These are phyloP conservation scores for Erythrophleum ivorense DNA, from an alignment of 331 rosid genomes.

Conservation along the genomic window DNA sequence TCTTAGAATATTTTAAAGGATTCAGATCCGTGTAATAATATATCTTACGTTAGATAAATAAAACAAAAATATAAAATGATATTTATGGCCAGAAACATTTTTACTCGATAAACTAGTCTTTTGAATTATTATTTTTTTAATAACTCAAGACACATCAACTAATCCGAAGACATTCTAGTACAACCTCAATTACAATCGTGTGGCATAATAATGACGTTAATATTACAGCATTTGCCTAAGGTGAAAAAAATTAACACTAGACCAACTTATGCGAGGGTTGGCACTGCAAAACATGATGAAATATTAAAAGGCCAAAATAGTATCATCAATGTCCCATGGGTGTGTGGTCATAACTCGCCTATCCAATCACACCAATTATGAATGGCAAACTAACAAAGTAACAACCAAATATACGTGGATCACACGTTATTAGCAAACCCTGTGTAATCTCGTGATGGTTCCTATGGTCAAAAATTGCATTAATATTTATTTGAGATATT, in stretches of 20 bases:
- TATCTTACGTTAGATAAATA: too few species aligned
- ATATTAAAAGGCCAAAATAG: background rate
- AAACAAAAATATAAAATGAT: too few species aligned
- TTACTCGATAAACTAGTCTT: too few species aligned
- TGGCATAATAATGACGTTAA: background rate
- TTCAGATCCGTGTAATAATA: too few species aligned
- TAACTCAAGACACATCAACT: too few species aligned
- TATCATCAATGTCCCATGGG: background rate
- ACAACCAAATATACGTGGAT: background rate
- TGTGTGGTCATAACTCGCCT: background rate
- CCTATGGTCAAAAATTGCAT: background rate
- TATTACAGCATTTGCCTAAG: background rate
- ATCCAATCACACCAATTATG: background rate
- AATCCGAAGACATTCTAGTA: too few species aligned
- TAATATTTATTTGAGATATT: background rate
- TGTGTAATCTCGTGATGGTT: slow-evolving; percentile 6
- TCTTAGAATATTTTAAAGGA: too few species aligned
- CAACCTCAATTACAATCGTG: background rate
- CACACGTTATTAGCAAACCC: slow-evolving; percentile 10
- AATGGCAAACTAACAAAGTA: slow-evolving; percentile 2
- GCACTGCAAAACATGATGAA: background rate
- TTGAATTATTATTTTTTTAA: too few species aligned
- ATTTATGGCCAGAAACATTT: too few species aligned
- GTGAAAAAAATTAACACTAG: too few species aligned
- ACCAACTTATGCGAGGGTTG: too few species aligned